Conservation (phyloP, 2,329 filamentous ascomycete genomes). For the Botryosphaeria dothidea region DNA sequence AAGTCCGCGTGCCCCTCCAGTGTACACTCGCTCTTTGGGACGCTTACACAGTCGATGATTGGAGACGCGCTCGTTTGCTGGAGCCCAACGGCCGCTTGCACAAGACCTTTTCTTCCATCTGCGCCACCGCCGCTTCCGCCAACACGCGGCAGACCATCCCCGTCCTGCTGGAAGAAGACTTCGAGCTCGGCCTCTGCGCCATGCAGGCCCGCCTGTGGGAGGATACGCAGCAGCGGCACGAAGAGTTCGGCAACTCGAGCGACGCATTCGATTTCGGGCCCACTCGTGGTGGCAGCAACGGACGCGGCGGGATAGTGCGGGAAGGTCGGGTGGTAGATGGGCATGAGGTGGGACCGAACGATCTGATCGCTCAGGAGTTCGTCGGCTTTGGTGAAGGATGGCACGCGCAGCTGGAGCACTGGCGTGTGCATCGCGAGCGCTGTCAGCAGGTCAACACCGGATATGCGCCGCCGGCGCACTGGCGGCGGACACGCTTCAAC, state of each 20-base stretch:
- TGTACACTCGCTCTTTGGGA: neutral
- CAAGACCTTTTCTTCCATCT: conserved; percentile 2
- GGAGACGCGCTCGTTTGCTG: neutral
- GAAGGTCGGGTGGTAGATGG: neutral
- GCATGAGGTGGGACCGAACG: neutral
- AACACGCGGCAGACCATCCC: neutral
- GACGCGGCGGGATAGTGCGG: neutral
- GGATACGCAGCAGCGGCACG: neutral
- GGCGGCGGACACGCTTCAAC: neutral
- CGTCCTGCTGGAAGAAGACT: neutral
- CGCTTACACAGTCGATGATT: neutral
- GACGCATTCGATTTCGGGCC: neutral
- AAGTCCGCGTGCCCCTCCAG: neutral
- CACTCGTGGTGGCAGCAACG: neutral
- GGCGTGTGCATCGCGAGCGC: neutral
- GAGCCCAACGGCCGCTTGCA: neutral
- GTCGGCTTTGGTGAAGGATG: neutral
- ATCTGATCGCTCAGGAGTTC: neutral
- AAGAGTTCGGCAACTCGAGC: neutral
- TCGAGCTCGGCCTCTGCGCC: neutral
- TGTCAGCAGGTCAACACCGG: neutral
- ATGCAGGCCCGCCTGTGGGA: neutral
- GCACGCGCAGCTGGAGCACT: neutral
- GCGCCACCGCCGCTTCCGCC: neutral
- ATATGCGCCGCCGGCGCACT: neutral